Evolutionary conservation across 176 grass and related monocot genomes (phyloP).

Genomic region (Typha latifolia): DNA sequence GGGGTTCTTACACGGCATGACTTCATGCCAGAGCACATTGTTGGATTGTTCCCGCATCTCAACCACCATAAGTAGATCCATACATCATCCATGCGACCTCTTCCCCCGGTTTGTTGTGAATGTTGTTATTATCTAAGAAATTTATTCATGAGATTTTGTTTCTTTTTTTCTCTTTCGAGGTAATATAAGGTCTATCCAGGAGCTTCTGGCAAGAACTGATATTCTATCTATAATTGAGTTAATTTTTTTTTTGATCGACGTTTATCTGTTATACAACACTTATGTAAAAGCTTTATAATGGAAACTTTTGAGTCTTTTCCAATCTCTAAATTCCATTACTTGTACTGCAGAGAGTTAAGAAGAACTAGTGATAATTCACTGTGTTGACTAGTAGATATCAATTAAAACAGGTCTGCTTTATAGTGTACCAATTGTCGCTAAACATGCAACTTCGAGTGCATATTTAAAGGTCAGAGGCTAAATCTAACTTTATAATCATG

Average conservation of each 20-base stretch:
- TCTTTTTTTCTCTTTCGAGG: slow-evolving; percentile 4
- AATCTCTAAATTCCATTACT: not conserved
- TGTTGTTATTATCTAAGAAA: slow-evolving; percentile 10
- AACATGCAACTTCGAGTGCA: too few species aligned
- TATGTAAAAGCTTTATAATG: not conserved
- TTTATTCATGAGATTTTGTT: slow-evolving; percentile 12
- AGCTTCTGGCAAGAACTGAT: slow-evolving; percentile 8
- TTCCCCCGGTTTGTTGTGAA: not conserved
- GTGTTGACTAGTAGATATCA: too few species aligned
- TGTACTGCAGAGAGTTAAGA: too few species aligned
- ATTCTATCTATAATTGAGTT: not conserved
- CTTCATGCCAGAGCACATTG: slow-evolving; percentile 83
- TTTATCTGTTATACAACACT: not conserved
- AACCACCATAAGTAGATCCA: slow-evolving; percentile 40
- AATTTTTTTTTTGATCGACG: slow-evolving; percentile 12
- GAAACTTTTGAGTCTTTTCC: not conserved
- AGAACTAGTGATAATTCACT: too few species aligned
- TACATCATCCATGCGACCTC: slow-evolving; percentile 18
- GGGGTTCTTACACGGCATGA: slow-evolving; percentile 95
- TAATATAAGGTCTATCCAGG: slow-evolving; percentile 1
- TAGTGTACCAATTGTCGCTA: too few species aligned
- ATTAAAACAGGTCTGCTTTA: too few species aligned
- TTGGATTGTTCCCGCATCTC: slow-evolving; percentile 65
- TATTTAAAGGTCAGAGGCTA: too few species aligned
- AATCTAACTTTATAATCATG: too few species aligned